Base-by-base conservation (phyloP, 495 filamentous ascomycete species). In the Cercophora sp. region DNA sequence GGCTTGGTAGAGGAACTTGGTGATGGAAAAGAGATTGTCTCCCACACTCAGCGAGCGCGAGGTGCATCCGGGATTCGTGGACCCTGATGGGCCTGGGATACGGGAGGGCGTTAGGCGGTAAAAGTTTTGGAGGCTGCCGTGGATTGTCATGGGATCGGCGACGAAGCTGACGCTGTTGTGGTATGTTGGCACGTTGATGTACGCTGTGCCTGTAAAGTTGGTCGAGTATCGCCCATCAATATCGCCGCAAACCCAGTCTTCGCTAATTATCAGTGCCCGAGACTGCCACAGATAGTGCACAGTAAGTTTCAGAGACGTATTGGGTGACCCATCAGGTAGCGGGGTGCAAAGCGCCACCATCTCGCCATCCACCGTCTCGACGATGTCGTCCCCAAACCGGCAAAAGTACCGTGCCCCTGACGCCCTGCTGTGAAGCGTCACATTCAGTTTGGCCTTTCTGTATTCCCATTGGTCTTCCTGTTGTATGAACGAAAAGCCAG, bases 171-270 rank as follows among this genome's bases (percentile, higher is more conserved):
- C n/a, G 19, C n/a, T 16, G 37, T 19, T 19, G 15, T n/a, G n/a
- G 5, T 41, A 41, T 2, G 37, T 41, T 19, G 37, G 4, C 3
- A 41, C 9, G 4, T 9, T 19, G 19, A 20, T 3, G 3, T 4
- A 18, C n/a, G 37, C n/a, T 3, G 9, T 3, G 20, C 19, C 40
- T 2, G 40, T 25, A 22, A 43, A 43, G 3, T 18, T 43, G 19
- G 20, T 43, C 16, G 16, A 22, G 29, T 48, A 48, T 23, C 13
- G 6, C 8, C 46, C 46, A 8, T 2, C n/a, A n/a, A 24, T 22
- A 20, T 48, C 46, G 18, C 46, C 46, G 16, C 46, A 48, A n/a
- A 48, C n/a, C 46, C 46, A 48, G 27, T 48, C 46, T 16, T 48
- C 13, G 8, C 29, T 13, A 31, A 48, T 36, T 2, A 4, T 48